A percentile compares a stretch with the other conserved stretches of the same genome.
Evolutionary conservation across 805 yeast genomes (phyloP).

Genomic region (Hanseniaspora clermontiae): DNA sequence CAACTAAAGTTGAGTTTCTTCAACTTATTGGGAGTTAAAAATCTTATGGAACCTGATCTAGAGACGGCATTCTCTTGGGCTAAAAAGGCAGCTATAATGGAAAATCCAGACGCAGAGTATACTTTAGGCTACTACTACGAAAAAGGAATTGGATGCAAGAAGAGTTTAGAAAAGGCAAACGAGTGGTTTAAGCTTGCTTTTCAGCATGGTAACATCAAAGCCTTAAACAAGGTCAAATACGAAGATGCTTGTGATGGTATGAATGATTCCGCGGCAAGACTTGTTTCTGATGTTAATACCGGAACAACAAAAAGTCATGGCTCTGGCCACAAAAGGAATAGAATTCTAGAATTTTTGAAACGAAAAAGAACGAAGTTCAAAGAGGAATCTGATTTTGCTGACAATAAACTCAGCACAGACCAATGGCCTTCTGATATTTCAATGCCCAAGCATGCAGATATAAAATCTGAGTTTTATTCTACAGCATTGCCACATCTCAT

Average conservation of each 20-base stretch:
- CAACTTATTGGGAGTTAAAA: conserved; percentile 86
- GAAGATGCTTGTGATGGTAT: not conserved
- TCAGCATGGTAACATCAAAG: conserved; percentile 42
- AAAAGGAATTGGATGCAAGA: conserved; percentile 73
- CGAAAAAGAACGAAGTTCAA: not conserved
- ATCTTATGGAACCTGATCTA: conserved; percentile 64
- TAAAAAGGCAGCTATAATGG: conserved; percentile 62
- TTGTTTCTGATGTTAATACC: not conserved
- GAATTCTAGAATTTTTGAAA: not conserved
- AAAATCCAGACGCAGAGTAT: conserved; percentile 70
- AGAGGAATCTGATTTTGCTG: not conserved
- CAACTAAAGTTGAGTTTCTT: conserved; percentile 95
- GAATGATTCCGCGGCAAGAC: not conserved
- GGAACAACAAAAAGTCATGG: not conserved
- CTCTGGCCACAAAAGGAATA: not conserved
- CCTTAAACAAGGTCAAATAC: conserved; percentile 19
- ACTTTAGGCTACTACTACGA: conserved; percentile 76
- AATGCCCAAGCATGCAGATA: not conserved
- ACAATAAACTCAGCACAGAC: not conserved
- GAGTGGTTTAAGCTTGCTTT: conserved; percentile 71
- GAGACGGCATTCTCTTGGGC: conserved; percentile 94
- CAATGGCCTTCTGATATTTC: not conserved
- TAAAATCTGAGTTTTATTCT: not conserved
- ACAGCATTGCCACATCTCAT: not conserved
- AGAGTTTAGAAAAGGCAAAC: conserved; percentile 44